Evolutionary conservation across 2,329 filamentous ascomycete species (phyloP), one percentile per base, ranked within the genome.

Genomic region (Penicillium crustosum): DNA sequence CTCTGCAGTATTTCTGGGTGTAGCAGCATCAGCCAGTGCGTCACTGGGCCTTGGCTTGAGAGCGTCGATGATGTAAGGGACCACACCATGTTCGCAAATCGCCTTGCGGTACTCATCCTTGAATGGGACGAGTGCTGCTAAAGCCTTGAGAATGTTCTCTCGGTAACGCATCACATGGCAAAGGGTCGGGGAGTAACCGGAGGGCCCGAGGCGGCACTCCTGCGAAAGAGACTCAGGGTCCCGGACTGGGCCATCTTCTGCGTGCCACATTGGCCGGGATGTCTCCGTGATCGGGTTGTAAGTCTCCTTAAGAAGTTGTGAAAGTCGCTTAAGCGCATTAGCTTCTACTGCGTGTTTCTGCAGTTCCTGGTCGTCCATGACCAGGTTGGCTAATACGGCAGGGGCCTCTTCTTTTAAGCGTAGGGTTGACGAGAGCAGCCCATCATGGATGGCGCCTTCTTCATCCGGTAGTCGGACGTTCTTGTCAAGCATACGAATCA

Each of bases 91-190:
- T 25, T 93, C 88, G 52, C 94, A 89, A 47, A 97, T 84, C 0
- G 84, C 82, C 70, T 95, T 96, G 43, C 93, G 84, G 69, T 93
- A 91, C 25, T 89, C 86, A 65, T 97, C 92, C 67, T 92, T 91
- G 66, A 89, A 88, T 3, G 90, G 86, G 2, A 90, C 86, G 50
- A 97, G 79, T 2, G 91, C 89, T n/a, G 90, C 90, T 55, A 97
- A 78, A 2, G 91, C 92, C 68, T 88, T 87, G 19, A 97, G 77
- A 1, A 87, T 84, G 49, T 85, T 88, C 73, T 93, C 89, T 53
- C 94, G 86, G 63, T 92, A 83, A 65, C 83, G 88, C 73, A 93
- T 87, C 25, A 87, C 86, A 73, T 96, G 91, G 17, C 81, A 63
- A 74, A 85, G 68, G 81, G 83, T 66, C 75, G 84, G 81, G 27